phyloP scores from a whole-genome alignment of 805 yeast genomes.

The Kregervanrija pseudodelftensis region DNA sequence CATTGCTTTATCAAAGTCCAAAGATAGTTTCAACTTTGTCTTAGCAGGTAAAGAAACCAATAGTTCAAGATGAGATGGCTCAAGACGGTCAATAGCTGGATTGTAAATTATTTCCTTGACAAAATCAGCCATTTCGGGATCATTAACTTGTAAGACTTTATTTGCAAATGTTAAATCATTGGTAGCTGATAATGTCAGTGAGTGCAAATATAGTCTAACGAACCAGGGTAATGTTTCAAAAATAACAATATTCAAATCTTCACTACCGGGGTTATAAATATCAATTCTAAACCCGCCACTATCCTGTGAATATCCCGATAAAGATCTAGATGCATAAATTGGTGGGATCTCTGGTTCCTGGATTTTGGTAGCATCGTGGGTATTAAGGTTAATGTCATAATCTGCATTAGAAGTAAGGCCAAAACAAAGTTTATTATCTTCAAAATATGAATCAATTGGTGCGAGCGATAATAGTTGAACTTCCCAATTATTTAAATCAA shows the following conservation, averaged over 20 bases:
- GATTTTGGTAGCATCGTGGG: conserved; percentile 40
- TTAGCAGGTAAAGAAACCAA: conserved; percentile 56
- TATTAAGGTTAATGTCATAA: conserved; percentile 33
- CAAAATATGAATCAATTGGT: background rate
- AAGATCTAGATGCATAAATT: conserved; percentile 68
- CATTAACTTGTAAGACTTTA: conserved; percentile 14
- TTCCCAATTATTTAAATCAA: conserved; percentile 39
- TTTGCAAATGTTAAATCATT: conserved; percentile 10
- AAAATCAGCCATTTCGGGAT: conserved; percentile 27
- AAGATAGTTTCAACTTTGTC: conserved; percentile 53
- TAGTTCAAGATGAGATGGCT: conserved; percentile 81
- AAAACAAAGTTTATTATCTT: conserved; percentile 17
- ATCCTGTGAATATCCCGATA: conserved; percentile 89
- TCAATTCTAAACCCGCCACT: conserved; percentile 82
- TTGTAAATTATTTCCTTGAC: conserved; percentile 52
- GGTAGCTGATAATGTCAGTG: conserved; percentile 37
- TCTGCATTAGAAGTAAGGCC: conserved; percentile 15
- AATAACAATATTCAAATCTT: conserved; percentile 47
- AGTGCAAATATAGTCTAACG: conserved; percentile 73
- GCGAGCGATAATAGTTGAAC: conserved; percentile 10
- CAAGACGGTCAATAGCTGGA: conserved; percentile 73
- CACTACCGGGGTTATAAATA: conserved; percentile 56
- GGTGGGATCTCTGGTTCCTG: conserved; percentile 45
- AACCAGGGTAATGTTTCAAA: conserved; percentile 92
- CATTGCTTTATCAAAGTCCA: conserved; percentile 82